Evolutionary conservation across 1,284 basidiomycete species (phyloP), one percentile per base, ranked within the genome.

Genomic region (Rhodotorula sp.): DNA sequence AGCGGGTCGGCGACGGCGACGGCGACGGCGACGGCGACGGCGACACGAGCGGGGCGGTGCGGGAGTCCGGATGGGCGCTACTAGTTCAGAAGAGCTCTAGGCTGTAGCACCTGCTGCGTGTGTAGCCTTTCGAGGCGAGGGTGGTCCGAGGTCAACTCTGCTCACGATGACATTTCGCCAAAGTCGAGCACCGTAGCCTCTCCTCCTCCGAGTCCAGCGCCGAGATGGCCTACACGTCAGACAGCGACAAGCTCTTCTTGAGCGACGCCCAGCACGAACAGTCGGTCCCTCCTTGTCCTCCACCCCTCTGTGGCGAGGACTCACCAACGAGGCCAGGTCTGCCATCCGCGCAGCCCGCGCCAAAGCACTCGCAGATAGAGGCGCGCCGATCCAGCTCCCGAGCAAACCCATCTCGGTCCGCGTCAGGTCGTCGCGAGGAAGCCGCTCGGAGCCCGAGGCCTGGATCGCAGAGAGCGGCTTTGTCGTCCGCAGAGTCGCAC

Each of bases 381-480:
- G 93, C 2, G 83, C 85, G 44, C 92, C 94, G 2, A 88, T 95
- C 70, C 83, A 87, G 66, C 84, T 95, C 30, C 79, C 83, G 18
- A 89, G 89, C 58, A 91, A 90, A 77, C 87, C 91, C 1, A 82
- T 96, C 48, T 86, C 85, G 51, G 82, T 95, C 7, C 81, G 86
- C 42, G 80, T 96, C n/a, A 48, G 70, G 51, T 48, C 67, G 56
- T n/a, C 51, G 10, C 3, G n/a, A 17, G 26, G 17, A 6, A 18
- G 37, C n/a, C 51, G 59, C 30, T 49, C 45, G 26, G 67, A 73
- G 29, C 61, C 71, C 44, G 81, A 86, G 33, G 91, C 86, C 0
- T 96, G 90, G 89, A 87, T 92, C 59, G 93, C 90, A 29, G 93
- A 94, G 79, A 93, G 89, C 77, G 90, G 90, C 0, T 87, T 88